phyloP scores from a whole-genome alignment of 2,329 filamentous ascomycete genomes.

The Alternaria arborescens region DNA sequence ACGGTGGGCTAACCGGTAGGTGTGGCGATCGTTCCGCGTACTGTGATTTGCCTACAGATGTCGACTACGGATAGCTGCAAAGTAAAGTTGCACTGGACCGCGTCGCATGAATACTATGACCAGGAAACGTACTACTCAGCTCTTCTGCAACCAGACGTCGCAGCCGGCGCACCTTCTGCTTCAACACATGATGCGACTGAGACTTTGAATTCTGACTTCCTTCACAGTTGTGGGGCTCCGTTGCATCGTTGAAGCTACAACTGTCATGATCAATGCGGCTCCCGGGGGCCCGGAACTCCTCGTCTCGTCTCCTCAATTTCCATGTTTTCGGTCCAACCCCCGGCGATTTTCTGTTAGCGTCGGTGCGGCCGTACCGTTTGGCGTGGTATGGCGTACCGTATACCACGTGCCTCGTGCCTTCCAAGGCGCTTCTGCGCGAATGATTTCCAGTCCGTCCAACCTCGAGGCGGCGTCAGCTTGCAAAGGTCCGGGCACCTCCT shows the following conservation, averaged over 20 bases:
- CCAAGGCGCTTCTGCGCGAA: neutral
- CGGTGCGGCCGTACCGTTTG: neutral
- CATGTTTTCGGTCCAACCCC: slow-evolving; percentile 6
- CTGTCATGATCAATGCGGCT: neutral
- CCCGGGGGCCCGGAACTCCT: neutral
- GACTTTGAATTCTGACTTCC: neutral
- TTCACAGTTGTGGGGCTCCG: neutral
- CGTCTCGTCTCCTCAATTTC: neutral
- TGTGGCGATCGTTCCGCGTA: slow-evolving; percentile 27
- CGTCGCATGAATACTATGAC: neutral
- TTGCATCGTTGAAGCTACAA: neutral
- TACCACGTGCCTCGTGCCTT: neutral
- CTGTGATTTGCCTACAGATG: slow-evolving; percentile 19
- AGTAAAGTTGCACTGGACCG: neutral
- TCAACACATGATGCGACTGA: neutral
- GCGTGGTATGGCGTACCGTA: neutral
- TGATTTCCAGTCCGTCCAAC: neutral
- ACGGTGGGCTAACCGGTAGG: slow-evolving; percentile 8
- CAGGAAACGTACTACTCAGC: neutral
- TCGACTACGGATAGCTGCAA: neutral
- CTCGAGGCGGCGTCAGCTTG: neutral
- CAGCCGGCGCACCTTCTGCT: neutral
- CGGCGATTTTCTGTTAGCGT: slow-evolving; percentile 8
- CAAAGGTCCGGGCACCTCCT: neutral
- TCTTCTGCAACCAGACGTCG: neutral